Evolutionary conservation across 2,329 filamentous ascomycete genomes (phyloP), one percentile per base, ranked within the genome.

Genomic region (Botrytis fabae): DNA sequence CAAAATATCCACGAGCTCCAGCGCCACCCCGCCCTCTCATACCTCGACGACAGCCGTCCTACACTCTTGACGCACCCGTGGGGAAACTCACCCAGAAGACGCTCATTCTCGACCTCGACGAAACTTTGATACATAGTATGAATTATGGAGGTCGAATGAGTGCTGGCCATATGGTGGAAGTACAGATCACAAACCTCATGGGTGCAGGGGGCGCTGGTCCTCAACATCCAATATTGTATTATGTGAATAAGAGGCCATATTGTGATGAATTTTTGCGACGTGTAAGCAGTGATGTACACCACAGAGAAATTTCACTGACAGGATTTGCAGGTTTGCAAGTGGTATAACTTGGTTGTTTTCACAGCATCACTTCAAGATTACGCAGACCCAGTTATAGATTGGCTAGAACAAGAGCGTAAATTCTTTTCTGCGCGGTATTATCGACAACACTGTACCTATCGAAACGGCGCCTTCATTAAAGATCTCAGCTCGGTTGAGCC

Each of bases 361-460:
- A 99, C 96, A 16, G 96, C 96, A 4, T 97, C 94, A 32, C 96
- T 99, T 54, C 96, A 99, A 82, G 96, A 99, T 82, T 99, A 99
- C 80, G 96, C 96, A 73, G 96, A 99, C 82, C 96, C 96, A 0
- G 96, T 99, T 73, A 98, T 99, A 81, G 96, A 99, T 86, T 98
- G 95, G 94, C 88, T 99, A 74, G 96, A 99, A 83, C 91, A 94
- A 77, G 96, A 99, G 83, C 91, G 95, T 79, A 98, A 98, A 84
- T 98, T 94, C 85, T 99, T 99, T 83, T 92, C 93, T 51, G 93
- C 91, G 59, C 87, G 96, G 77, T 98, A 96, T 84, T 99, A 99
- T 83, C 90, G 96, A 72, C 96, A 99, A 82, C 95, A 99, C 83
- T 99, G 96, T 85, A 98, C 96, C 35, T 94, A 94, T 81, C 89